Evolutionary conservation across 1,284 basidiomycete genomes (phyloP), one percentile per base, ranked within the genome.

Genomic region (Apiotrichum veenhuisii): DNA sequence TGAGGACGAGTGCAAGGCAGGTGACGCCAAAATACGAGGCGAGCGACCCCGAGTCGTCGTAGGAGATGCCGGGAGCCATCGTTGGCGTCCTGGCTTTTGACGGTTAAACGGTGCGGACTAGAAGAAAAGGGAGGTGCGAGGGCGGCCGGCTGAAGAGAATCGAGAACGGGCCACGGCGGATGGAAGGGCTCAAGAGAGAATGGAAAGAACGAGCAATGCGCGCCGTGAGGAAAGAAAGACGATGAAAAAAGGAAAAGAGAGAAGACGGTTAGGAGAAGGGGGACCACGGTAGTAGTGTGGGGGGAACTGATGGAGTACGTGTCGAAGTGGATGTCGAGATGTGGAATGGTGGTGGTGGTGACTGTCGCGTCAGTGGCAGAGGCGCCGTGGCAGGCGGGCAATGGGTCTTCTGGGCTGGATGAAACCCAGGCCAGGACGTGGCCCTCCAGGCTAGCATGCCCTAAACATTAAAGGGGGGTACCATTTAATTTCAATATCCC

Each of bases 11-110:
- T 52, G 85, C 84, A 63, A 95, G 85, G 73, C 92, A 87, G 10
- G 90, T 90, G 57, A 94, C 84, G 60, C 91, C 78, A 77, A 94
- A 94, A 79, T 91, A 94, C 33, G 87, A 83, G 67, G 91, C 90
- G 84, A 94, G 87, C 64, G 85, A 86, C 64, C 91, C 91, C 51
- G 84, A 84, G 78, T 93, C 90, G 78, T 94, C 91, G 77, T 94
- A 94, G 76, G 72, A 71, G 40, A 77, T 75, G 36, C 75, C 76
- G 12, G 74, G 70, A 18, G 68, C 68, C 70, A 71, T 73, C 52
- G 40, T 64, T 50, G 23, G 47, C 44, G 51, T 36, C 38, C 43
- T 25, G 47, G 27, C 53, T 50, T 56, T 54, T 57, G 46, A 23
- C 22, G 30, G 58, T 40, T 12, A 46, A 17, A 22, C 17, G 20